Percentiles rank a stretch among this genome's conserved stretches.
Evolutionary conservation across 2,329 filamentous ascomycete genomes (phyloP).

Genomic region (Amylocarpus encephaloides): DNA sequence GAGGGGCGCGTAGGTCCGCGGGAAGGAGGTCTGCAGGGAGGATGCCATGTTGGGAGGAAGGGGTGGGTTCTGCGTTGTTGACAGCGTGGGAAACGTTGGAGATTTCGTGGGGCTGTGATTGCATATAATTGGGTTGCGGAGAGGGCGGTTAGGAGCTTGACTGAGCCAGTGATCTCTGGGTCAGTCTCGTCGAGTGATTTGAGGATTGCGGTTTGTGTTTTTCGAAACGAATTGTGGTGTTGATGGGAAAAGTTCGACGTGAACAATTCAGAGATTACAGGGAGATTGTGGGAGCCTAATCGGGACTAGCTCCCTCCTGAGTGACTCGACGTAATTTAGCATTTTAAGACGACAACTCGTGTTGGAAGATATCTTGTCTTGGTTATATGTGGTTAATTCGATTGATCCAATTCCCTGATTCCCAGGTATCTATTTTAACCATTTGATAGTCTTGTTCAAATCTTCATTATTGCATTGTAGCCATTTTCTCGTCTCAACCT

Average conservation of each 20-base stretch:
- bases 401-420: too few relatives aligned
- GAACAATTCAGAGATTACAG: conserved; percentile 11
- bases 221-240: conserved; percentile 10
- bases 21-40: conserved; percentile 38
- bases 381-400: too few relatives aligned
- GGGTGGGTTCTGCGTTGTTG: conserved; percentile 31
- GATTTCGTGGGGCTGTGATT: conserved; percentile 48
- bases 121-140: conserved; percentile 52
- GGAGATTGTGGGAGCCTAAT: neutral
- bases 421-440: too few relatives aligned
- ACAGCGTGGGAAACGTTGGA: conserved; percentile 38
- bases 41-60: conserved; percentile 52
- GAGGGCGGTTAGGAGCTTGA: conserved; percentile 20
- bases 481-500: too few relatives aligned
- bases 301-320: neutral
- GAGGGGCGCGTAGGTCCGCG: conserved; percentile 33
- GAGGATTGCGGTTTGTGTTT: conserved; percentile 9
- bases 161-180: conserved; percentile 31
- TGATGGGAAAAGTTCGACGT: conserved; percentile 1
- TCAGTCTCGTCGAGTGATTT: conserved; percentile 24
- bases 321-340: too few relatives aligned
- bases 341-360: too few relatives aligned
- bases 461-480: too few relatives aligned
- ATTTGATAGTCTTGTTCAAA: too few relatives aligned
- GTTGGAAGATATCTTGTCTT: too few relatives aligned